Evolutionary conservation across 1,284 basidiomycete species (phyloP).

Genomic region (Apiotrichum laibachii): DNA sequence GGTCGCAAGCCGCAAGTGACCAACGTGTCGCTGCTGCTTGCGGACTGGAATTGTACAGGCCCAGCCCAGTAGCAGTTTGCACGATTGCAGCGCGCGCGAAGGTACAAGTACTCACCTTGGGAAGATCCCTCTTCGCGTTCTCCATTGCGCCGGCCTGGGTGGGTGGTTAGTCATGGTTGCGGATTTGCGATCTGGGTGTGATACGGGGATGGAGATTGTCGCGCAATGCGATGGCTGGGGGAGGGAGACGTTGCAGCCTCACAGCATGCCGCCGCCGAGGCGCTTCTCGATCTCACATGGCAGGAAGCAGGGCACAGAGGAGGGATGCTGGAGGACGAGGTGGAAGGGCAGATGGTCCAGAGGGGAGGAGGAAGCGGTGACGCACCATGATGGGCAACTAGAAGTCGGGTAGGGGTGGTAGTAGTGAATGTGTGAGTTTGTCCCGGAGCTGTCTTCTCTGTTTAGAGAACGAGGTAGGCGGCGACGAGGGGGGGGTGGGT

Average conservation of each 20-base stretch:
- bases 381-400: conserved; percentile 6
- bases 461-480: too few species aligned
- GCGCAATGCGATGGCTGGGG: background rate
- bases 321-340: too few species aligned
- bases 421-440: background rate
- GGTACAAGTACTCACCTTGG: conserved; percentile 54
- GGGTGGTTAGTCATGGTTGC: conserved; percentile 1
- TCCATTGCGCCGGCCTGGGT: conserved; percentile 78
- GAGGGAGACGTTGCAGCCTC: background rate
- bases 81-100: too few species aligned
- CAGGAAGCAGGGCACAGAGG: too few species aligned
- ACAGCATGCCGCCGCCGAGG: background rate
- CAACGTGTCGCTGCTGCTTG: too few species aligned
- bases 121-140: conserved; percentile 80
- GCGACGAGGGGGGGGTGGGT: background rate
- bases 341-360: background rate
- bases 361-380: background rate
- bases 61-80: too few species aligned
- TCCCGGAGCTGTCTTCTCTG: too few species aligned
- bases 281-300: too few species aligned
- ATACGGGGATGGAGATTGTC: too few species aligned
- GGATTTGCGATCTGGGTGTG: background rate
- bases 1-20: background rate
- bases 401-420: background rate
- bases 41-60: too few species aligned